Base-by-base conservation (phyloP, 2,329 filamentous ascomycete species). In the Pseudogymnoascus sp. region DNA sequence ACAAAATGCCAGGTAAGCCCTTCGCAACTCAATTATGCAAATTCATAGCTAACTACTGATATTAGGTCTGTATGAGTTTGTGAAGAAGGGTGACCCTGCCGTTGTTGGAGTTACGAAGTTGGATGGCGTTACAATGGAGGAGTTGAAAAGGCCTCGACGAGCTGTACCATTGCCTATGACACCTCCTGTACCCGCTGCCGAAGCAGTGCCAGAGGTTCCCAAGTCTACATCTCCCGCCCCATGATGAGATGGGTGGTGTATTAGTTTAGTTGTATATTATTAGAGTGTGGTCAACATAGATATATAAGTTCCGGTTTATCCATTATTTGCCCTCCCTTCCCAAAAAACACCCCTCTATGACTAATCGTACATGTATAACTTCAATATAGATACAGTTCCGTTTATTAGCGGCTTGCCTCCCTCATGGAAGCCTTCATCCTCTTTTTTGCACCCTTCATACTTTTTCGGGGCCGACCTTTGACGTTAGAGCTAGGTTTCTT, bases 21-120 rank as follows among this genome's bases (percentile, higher is more conserved):
- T 62, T 42, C 64, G 78, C 76, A 78, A 57, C 71, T 78, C 28
- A 57, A 33, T 33, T 62, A 35, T 61, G 11, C 19, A 26, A 35
- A 57, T 57, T 57, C 8, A 3, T 62, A 47, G 26, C 38, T 50
- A 63, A 63, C 19, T 17, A 9, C 21, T 23, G 21, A 17, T 31
- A 42, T 13, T 63, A 89, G 89, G 90, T 1, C 81, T 89, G 73
- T 99, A 91, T 79, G 92, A 97, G 73, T 96, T 97, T 73, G 92
- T 97, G 35, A 91, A 88, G 80, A 97, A 91, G 78, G 92, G 91
- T 7, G 95, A 97, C 71, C 82, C 92, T 2, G 87, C 95, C 0
- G 84, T 96, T 38, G 93, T 99, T 73, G 95, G 95, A 31, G 86
- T 97, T 67, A 97, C 93, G 19, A 97, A 96, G 77, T 78, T 99